Evolutionary conservation across 495 filamentous ascomycete genomes (phyloP), one percentile per base, ranked within the genome.

Genomic region (Aspergillus campestris): DNA sequence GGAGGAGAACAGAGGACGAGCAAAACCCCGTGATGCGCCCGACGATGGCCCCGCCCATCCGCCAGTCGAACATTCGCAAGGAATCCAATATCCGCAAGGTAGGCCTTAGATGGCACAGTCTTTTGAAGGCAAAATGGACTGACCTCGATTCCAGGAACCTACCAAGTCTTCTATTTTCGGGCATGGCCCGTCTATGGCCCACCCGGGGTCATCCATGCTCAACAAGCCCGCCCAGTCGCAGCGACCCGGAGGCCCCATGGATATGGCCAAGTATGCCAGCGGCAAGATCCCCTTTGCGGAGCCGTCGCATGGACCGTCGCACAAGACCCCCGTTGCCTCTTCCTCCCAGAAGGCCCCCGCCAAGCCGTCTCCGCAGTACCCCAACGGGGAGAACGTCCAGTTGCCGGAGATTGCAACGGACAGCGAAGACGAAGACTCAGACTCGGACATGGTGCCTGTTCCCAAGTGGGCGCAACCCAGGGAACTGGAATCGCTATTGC

Each of bases 361-460:
- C 29, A 80, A 83, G 43, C 80, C 82, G 32, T 87, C 87, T 0
- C 89, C 88, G 8, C 79, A 84, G 41, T 89, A 87, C 57, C 84
- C 80, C 39, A 84, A 80, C 52, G 82, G 85, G 57, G 87, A 96
- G 43, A 76, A 70, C 38, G 88, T 99, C 61, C 77, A 86, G 48
- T 76, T 96, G 31, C 89, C 90, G 0, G 87, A 95, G 54, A 87
- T 97, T 61, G 78, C 85, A 42, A 89, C 90, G 1, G 87, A 94
- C 57, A 84, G 83, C 37, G 86, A 94, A 61, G 84, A 94, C 51
- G 81, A 89, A 33, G 81, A 89, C 48, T 78, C 83, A 7, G 77
- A 87, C 38, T 59, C 70, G 3, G 65, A 69, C 51, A 66, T 71
- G 57, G 79, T 86, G 47, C 69, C 71, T 13, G 72, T 86, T 6